A percentile compares a stretch with the other conserved stretches of the same genome.
Conservation (phyloP, 163 green algal genomes). For the Coccomyxa subellipsoidea region DNA sequence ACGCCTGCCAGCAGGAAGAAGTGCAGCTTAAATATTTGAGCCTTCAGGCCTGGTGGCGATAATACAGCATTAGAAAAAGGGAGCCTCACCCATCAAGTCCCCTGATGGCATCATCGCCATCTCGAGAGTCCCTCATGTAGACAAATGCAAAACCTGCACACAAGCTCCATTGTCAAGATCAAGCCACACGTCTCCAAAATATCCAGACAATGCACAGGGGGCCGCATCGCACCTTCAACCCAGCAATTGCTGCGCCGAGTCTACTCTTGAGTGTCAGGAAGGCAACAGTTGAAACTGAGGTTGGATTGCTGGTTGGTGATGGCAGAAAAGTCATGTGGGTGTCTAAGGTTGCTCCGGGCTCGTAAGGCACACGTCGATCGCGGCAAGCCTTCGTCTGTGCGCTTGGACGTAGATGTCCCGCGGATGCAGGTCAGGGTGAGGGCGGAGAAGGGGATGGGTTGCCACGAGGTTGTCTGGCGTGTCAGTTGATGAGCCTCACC, state of each 20-base stretch:
- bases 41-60: no score
- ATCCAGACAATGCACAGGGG: no score
- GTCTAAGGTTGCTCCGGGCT: not conserved
- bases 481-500: slow-evolving; percentile 42
- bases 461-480: not conserved
- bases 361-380: not conserved
- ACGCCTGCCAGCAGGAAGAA: slow-evolving; percentile 18
- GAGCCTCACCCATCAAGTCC: slow-evolving; percentile 51
- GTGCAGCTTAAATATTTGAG: not conserved
- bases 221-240: not conserved
- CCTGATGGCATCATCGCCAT: slow-evolving; percentile 71
- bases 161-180: not conserved
- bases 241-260: not conserved
- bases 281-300: not conserved
- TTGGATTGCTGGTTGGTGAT: not conserved
- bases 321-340: not conserved
- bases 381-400: not conserved
- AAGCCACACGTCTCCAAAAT: no score
- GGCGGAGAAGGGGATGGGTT: not conserved
- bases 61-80: not conserved
- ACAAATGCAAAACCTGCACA: slow-evolving; percentile 71
- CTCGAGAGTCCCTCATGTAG: slow-evolving; percentile 67
- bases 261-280: not conserved
- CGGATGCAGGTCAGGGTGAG: not conserved
- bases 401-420: not conserved